Base-by-base conservation (phyloP, 2,329 filamentous ascomycete species). In the Lachnellula suecica region DNA sequence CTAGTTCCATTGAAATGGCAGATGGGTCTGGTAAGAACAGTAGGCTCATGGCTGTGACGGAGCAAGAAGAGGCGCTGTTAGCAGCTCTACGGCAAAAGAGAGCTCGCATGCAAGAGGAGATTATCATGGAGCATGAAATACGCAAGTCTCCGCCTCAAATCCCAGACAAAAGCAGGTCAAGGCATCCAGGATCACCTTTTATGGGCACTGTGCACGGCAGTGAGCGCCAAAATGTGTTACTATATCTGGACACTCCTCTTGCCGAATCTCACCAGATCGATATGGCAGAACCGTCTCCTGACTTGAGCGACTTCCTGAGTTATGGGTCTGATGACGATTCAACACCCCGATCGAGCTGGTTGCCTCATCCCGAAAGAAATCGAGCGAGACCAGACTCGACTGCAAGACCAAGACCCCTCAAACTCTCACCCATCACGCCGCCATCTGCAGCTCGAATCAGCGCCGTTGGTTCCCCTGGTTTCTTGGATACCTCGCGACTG, bases 41-140 rank as follows among this genome's bases (percentile, higher is more conserved):
- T 44, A 59, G 66, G 2, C 65, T 79, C 19, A 79, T 81, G 66
- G 72, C 75, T 13, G 77, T 81, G 23, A 81, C 78, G 0, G 68
- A 74, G 49, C 77, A 79, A 61, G 78, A 81, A 63, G 75, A 79
- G 54, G 69, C 73, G 37, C 68, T 80, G 1, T 65, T 81, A 3
- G 76, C 77, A 59, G 74, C 76, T 2, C 73, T 81, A 65, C 70
- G 78, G 49, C 66, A 71, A 47, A 76, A 76, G 44, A 70, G 74
- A 56, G 74, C 75, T 45, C 71, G 69, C 35, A 72, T 78, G 60
- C 71, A 72, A 3, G 70, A 74, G 19, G 71, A 70, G 55, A 67
- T 75, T 7, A 62, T 68, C 24, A 53, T 66, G 44, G 64, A 68
- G 52, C 64, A 66, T 48, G 58, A 66, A 46, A 60, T 50, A 8